A percentile compares a stretch with the other conserved stretches of the same genome.
Evolutionary conservation across 2,329 filamentous ascomycete species (phyloP).

Genomic region (Trichoderma breve): DNA sequence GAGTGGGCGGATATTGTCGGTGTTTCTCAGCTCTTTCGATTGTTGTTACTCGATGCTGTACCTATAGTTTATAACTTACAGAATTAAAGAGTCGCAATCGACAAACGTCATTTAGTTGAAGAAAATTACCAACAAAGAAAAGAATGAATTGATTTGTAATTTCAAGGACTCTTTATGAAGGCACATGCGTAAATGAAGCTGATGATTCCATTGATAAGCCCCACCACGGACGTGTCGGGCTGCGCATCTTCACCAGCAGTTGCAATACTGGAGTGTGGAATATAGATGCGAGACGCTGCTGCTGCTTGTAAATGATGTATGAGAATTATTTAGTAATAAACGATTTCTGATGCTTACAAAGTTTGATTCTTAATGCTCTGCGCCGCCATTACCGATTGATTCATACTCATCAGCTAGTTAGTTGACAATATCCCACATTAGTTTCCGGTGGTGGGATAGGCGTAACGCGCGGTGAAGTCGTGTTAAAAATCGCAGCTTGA

Average conservation of each 20-base stretch:
- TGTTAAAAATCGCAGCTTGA: not conserved
- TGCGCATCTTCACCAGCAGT: not conserved
- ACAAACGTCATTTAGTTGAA: not conserved
- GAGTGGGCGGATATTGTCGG: slow-evolving; percentile 11
- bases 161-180: not conserved
- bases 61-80: not conserved
- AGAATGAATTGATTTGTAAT: not conserved
- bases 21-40: not conserved
- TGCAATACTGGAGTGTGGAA: not conserved
- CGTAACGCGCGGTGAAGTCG: not conserved
- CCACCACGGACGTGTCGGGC: not conserved
- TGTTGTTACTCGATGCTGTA: not conserved
- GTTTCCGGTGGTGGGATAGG: not conserved
- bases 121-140: not conserved
- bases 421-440: not conserved
- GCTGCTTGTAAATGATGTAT: not conserved
- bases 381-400: not conserved
- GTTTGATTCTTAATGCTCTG: not conserved
- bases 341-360: not conserved
- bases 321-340: not conserved
- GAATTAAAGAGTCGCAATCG: not conserved
- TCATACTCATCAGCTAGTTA: not conserved
- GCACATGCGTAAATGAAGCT: not conserved
- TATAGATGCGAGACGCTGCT: not conserved
- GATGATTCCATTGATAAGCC: not conserved